Conservation (phyloP, 176 grass and related monocot species). For the maize (Zea mays) region Zm-B73-REFERENCE-NAM-5.0 NC_050100.1:55772501-55773000, state of each 20-base stretch:
- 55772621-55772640: neutral
- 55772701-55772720: too few species aligned
- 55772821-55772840: neutral
- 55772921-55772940: neutral
- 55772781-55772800: neutral
- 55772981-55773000: neutral
- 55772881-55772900: neutral
- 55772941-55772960: neutral
- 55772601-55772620: neutral
- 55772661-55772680: neutral
- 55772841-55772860: slow-evolving; percentile 8
- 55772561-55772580: too few species aligned
- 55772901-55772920: neutral
- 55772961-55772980: neutral
- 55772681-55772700: too few species aligned
- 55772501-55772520: too few species aligned
- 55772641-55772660: neutral
- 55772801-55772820: neutral
- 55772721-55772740: too few species aligned
- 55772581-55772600: neutral
- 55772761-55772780: neutral
- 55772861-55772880: neutral
- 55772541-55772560: neutral
- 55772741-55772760: too few species aligned
- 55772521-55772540: too few species aligned